Percentiles rank a stretch among this genome's conserved stretches.
These are phyloP conservation scores for Lentinula detonsa DNA, from an alignment of 768 basidiomycete species.

Conservation along the genomic window DNA sequence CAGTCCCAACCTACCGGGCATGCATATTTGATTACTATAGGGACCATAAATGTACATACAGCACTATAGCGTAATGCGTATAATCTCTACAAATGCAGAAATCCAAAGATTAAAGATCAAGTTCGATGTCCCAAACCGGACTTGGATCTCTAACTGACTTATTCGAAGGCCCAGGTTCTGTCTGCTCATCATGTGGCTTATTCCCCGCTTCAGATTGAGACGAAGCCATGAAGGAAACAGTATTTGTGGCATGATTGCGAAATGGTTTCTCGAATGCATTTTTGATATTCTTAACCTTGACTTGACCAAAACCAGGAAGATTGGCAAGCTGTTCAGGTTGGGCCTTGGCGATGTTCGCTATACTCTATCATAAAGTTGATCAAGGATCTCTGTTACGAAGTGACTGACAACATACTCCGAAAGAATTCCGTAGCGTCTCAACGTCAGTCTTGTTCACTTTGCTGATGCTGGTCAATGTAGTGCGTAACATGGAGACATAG, in stretches of 20 bases:
- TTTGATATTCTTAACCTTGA: conserved; percentile 87
- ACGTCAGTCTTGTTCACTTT: conserved; percentile 98
- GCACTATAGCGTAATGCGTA: no score
- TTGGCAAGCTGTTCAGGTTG: conserved; percentile 69
- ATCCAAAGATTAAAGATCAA: conserved; percentile 14
- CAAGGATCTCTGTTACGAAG: neutral
- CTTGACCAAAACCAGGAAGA: conserved; percentile 89
- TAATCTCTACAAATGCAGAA: neutral
- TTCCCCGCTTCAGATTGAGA: conserved; percentile 13
- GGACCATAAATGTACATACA: neutral
- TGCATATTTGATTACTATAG: neutral
- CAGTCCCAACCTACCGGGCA: neutral
- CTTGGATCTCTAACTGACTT: conserved; percentile 37
- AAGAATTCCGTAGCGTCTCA: conserved; percentile 83
- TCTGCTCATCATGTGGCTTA: neutral
- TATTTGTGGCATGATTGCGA: conserved; percentile 56
- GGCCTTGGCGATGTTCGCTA: conserved; percentile 73
- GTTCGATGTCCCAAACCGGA: conserved; percentile 72
- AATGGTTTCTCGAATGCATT: conserved; percentile 92
- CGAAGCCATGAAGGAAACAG: conserved; percentile 25
- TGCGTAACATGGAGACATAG: conserved; percentile 74
- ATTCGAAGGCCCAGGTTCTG: neutral
- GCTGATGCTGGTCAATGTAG: conserved; percentile 79
- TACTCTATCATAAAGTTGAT: conserved; percentile 51
- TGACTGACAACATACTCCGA: conserved; percentile 64